Percentiles rank a stretch among this genome's conserved stretches.
Evolutionary conservation across 2,329 filamentous ascomycete genomes (phyloP).

Genomic region (Ceratocystis smalleyi): DNA sequence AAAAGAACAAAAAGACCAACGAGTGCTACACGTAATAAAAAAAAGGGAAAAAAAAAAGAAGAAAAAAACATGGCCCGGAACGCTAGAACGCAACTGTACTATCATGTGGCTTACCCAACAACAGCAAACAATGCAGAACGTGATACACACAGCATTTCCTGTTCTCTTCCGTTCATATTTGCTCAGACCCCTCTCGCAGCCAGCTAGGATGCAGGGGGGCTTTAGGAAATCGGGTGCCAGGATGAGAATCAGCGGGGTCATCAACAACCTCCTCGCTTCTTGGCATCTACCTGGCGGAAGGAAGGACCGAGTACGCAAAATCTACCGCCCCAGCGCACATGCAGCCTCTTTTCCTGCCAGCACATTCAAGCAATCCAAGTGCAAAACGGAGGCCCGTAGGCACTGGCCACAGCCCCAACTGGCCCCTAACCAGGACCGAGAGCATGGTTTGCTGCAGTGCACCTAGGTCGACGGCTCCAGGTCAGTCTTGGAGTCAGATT

Average conservation of each 20-base stretch:
- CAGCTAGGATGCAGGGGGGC: background rate
- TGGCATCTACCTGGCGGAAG: background rate
- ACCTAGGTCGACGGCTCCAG: background rate
- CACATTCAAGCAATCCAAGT: background rate
- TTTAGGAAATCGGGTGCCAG: background rate
- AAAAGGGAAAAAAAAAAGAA: background rate
- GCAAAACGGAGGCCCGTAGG: background rate
- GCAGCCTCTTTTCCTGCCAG: background rate
- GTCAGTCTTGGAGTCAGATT: too few relatives aligned
- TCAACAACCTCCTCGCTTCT: background rate
- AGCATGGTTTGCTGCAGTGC: background rate
- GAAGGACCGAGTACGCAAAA: background rate
- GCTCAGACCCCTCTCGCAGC: constrained; percentile 2
- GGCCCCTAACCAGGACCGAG: background rate
- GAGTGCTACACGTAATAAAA: background rate
- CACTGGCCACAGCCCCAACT: background rate
- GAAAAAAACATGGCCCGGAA: background rate
- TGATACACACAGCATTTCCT: background rate
- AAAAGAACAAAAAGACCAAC: background rate
- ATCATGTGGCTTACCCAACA: background rate
- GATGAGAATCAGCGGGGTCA: background rate
- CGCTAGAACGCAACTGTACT: background rate
- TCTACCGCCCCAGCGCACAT: background rate
- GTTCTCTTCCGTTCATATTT: background rate
- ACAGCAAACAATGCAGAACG: background rate